Conservation (phyloP, 805 yeast genomes). For the Ogataea naganishii region DNA sequence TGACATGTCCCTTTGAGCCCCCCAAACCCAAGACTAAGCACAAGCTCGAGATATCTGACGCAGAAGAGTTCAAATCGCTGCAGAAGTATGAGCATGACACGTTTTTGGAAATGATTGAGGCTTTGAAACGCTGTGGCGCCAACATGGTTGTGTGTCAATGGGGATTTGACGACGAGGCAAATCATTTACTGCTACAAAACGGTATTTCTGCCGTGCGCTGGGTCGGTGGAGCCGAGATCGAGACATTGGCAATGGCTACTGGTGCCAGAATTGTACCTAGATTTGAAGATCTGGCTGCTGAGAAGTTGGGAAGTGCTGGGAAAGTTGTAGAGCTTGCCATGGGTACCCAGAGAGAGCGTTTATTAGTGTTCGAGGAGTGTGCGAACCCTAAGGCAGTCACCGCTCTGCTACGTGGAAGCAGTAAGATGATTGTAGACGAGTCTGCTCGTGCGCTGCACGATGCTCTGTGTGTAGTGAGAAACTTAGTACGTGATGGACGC, state of each 20-base stretch:
- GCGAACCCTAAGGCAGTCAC: constrained; percentile 85
- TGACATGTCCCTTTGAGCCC: constrained; percentile 98
- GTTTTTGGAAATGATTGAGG: constrained; percentile 82
- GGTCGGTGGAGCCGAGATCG: constrained; percentile 98
- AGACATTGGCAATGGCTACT: constrained; percentile 93
- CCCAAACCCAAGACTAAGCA: constrained; percentile 99
- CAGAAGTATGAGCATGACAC: constrained; percentile 90
- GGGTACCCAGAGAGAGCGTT: constrained; percentile 94
- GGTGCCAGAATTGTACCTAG: constrained; percentile 96
- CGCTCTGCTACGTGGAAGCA: constrained; percentile 89
- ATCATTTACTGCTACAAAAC: constrained; percentile 81
- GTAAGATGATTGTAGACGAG: constrained; percentile 96
- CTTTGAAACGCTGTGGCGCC: constrained; percentile 86
- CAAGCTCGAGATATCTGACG: constrained; percentile 86
- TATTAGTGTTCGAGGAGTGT: constrained; percentile 90
- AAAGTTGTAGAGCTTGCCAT: constrained; percentile 79
- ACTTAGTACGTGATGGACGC: constrained; percentile 82
- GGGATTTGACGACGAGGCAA: constrained; percentile 99
- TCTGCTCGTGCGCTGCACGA: constrained; percentile 95
- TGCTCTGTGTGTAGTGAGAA: constrained; percentile 94
- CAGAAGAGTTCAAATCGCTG: constrained; percentile 84
- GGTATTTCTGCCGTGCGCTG: constrained; percentile 94
- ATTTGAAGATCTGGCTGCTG: constrained; percentile 79
- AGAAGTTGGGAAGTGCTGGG: constrained; percentile 85
- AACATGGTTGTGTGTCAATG: constrained; percentile 97